Evolutionary conservation across 345 rosid species (phyloP), one percentile per base, ranked within the genome.

Genomic region (Rhodomyrtus tomentosa): DNA sequence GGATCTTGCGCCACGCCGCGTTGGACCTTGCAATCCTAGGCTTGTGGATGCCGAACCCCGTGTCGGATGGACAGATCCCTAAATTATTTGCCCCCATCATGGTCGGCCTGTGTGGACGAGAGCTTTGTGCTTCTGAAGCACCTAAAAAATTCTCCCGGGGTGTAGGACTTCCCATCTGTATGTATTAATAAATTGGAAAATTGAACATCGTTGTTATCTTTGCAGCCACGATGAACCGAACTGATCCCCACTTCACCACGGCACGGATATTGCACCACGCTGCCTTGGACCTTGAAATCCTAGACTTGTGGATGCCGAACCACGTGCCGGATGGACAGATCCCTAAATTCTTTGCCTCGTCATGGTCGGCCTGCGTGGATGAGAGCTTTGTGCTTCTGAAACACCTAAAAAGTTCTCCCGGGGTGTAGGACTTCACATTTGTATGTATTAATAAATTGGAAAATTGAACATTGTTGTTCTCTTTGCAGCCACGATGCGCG

Each of bases 181-280:
- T 22, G 16, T 21, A 40, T 62, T 62, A 62, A 62, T 62, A 62
- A 29, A 6, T 10, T 4, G 42, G 22, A 32, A 62, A 29, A 2
- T 29, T 7, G 74, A 62, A 32, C 42, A 3, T 62, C 3, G 90
- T 84, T 81, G 54, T 59, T 84, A 82, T 90, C 86, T 24, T 88
- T 7, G 89, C 84, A 54, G 84, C 91, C 68, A 88, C 54, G 15
- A 83, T 58, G 6, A 87, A 86, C 88, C 87, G 51, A 5, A 92
- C 73, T 0, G 89, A 90, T 25, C 83, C 42, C 85, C 86, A 58
- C 54, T 86, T 90, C 22, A 93, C 58, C 38, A 90, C 94, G 20
- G 98, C 94, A 54, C 93, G 85, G 36, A 95, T 83, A 90, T 92
- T 93, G 82, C 93, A 90, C 99, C 99, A 93, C 16, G 93, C 83